Base-by-base conservation (phyloP, 2,329 filamentous ascomycete species). In the Cladosporium phlei region DNA sequence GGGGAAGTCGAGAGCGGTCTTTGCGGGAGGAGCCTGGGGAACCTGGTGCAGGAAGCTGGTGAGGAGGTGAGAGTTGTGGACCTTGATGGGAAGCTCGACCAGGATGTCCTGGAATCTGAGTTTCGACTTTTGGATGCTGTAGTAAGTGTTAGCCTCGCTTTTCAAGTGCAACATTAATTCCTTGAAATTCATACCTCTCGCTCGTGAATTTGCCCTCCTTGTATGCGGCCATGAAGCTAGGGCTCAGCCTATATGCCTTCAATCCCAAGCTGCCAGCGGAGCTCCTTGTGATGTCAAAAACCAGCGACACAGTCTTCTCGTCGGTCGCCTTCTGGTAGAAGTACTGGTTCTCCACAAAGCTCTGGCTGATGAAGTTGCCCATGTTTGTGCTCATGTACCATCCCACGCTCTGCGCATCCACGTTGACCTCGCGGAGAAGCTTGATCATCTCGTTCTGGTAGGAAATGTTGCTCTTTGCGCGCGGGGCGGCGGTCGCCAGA, bases 331-430 rank as follows among this genome's bases (percentile, higher is more conserved):
- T 93, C 76, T 98, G 93, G 76, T 95, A 97, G 75, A 90, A 86
- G 72, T 83, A 89, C 71, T 96, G 90, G 76, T 97, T 98, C 79
- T 98, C 93, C 69, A 98, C 87, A 66, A 95, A 90, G 75, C 85
- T 87, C 65, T 86, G 70, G 76, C 90, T 96, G 76, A 97, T 79
- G 61, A 97, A 97, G 77, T 95, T 97, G 69, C 93, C 93, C 87
- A 98, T 94, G 69, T 89, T 95, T 54, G 90, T 88, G 74, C 89
- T 96, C 50, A 89, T 96, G 75, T 98, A 98, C 90, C 90, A 98
- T 62, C 93, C 93, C 51, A 95, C 88, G 63, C 88, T 94, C 76
- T 97, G 95, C 56, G 93, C 93, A 68, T 98, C 93, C 50, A 97
- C 87, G 69, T 97, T 98, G 63, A 98, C 93, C 72, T 97, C 93